Base-by-base conservation (phyloP, 2,329 filamentous ascomycete species). In the Acephala macrosclerotiorum region DNA sequence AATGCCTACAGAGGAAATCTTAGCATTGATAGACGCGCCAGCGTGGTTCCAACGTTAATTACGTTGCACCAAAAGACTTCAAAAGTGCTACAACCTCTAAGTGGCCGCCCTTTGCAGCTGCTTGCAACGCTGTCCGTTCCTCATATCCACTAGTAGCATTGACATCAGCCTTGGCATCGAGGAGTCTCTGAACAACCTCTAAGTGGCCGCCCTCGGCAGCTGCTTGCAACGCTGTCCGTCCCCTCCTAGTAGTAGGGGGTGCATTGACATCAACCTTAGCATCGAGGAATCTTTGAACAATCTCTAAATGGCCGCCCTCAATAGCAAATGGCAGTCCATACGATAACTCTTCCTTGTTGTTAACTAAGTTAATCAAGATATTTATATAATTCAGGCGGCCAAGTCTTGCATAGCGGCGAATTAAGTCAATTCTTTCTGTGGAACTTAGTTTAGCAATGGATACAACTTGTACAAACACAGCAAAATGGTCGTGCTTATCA, bases 101-200 rank as follows among this genome's bases (percentile, higher is more conserved):
- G 20, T 60, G 20, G 11, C 65, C 65, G 9, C n/a, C 38, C 18
- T 20, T n/a, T 3, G 45, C 25, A 9, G 66, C 66, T 29, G 16
- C 29, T 26, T 65, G 62, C 22, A 67, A 40, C 14, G 65, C 35
- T 4, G 51, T 62, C 70, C 70, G 76, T 64, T 14, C 66, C 64
- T n/a, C 64, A 26, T 22, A 62, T 9, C 58, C 14, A 71, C 47
- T 4, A 55, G 29, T 20, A 55, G 49, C 49, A 61, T 68, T 68
- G 1, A 68, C 60, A 35, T 80, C 67, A 14, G 79, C 80, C 11
- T 79, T 79, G 0, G 65, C 67, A 0, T 74, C 73, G 35, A 81
- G 67, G 16, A 82, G 74, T 57, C 71, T 68, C 11, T 68, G 56
- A 9, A 77, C 74, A 0, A 78, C 60, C 1, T 71, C 65, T 3